A percentile compares a stretch with the other conserved stretches of the same genome.
Evolutionary conservation across 2,329 filamentous ascomycete species (phyloP).

Genomic region (Tolypocladium capitatum): DNA sequence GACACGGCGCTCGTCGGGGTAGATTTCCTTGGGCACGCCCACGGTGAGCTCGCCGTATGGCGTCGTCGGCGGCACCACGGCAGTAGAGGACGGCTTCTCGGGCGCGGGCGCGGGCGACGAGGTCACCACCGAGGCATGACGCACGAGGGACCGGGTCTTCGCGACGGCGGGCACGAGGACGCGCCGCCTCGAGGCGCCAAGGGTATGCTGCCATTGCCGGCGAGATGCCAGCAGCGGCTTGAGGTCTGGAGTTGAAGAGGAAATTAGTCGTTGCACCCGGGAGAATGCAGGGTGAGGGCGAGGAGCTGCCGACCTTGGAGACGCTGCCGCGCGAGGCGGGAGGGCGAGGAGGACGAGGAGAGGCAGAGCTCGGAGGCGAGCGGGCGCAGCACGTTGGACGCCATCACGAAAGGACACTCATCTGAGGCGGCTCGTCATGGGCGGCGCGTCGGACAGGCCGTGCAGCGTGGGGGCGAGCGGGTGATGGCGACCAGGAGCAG

Average conservation of each 20-base stretch:
- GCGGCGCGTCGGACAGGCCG: not conserved
- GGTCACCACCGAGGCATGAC: slow-evolving; percentile 21
- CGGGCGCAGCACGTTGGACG: slow-evolving; percentile 20
- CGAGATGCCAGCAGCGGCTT: slow-evolving; percentile 10
- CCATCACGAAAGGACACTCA: slow-evolving; percentile 19
- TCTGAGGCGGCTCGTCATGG: slow-evolving; percentile 10
- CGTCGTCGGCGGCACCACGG: slow-evolving; percentile 27
- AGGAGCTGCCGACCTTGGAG: slow-evolving; percentile 8
- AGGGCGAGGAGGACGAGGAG: slow-evolving; percentile 9
- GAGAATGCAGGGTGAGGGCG: not conserved
- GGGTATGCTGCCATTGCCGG: slow-evolving; percentile 26
- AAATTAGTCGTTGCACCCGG: not conserved
- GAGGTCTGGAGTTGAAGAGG: slow-evolving; percentile 5
- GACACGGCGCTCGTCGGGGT: slow-evolving; percentile 65
- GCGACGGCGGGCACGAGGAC: slow-evolving; percentile 14
- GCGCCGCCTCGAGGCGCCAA: slow-evolving; percentile 13
- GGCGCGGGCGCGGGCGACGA: slow-evolving; percentile 11
- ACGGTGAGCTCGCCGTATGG: slow-evolving; percentile 64
- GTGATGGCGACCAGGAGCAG: not conserved
- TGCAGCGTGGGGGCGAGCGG: not conserved
- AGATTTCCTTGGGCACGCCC: slow-evolving; percentile 70
- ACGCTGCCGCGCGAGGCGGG: slow-evolving; percentile 11
- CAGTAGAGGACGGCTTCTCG: slow-evolving; percentile 25
- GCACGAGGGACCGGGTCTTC: slow-evolving; percentile 24
- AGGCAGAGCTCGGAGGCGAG: slow-evolving; percentile 18